These are phyloP conservation scores for Mytilinidion resinicola DNA, from an alignment of 495 filamentous ascomycete species.

Conservation along the genomic window DNA sequence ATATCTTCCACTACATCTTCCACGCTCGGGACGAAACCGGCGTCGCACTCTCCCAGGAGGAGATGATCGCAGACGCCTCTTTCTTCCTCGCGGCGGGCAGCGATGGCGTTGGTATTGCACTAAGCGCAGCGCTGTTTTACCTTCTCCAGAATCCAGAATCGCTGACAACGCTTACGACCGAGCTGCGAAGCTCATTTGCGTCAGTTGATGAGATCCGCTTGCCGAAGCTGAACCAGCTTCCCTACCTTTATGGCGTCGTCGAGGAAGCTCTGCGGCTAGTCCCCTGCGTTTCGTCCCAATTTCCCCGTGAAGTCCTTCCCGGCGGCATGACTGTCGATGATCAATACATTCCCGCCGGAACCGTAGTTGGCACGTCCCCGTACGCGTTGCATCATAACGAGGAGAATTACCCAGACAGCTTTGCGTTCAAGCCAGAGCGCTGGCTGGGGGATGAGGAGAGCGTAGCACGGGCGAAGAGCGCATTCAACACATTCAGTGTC, in stretches of 20 bases:
- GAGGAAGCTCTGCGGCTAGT: conserved; percentile 60
- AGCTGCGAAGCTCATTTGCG: conserved; percentile 39
- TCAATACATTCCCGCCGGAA: conserved; percentile 44
- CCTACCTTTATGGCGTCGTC: conserved; percentile 52
- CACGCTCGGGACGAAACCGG: conserved; percentile 25
- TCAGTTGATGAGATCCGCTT: conserved; percentile 40
- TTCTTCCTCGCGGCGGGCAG: conserved; percentile 26
- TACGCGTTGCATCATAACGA: conserved; percentile 9
- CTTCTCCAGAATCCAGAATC: conserved; percentile 45
- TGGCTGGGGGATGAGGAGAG: conserved; percentile 7
- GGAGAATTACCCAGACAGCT: neutral
- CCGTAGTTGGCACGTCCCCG: conserved; percentile 9
- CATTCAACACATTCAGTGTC: conserved; percentile 13
- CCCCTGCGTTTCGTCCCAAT: conserved; percentile 51
- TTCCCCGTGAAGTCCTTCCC: conserved; percentile 53
- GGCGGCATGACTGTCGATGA: conserved; percentile 52
- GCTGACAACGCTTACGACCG: conserved; percentile 39
- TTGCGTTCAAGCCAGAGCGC: conserved; percentile 5
- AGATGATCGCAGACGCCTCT: conserved; percentile 27
- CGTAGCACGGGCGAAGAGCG: neutral
- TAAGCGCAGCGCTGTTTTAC: conserved; percentile 55
- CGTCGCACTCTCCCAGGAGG: conserved; percentile 15
- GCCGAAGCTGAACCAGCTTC: conserved; percentile 40
- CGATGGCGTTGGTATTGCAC: conserved; percentile 26
- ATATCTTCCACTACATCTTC: conserved; percentile 27